A percentile compares a stretch with the other conserved stretches of the same genome.
These are phyloP conservation scores for Dittrichia graveolens DNA, from an alignment of 129 eudicot species.

Conservation along the genomic window DNA sequence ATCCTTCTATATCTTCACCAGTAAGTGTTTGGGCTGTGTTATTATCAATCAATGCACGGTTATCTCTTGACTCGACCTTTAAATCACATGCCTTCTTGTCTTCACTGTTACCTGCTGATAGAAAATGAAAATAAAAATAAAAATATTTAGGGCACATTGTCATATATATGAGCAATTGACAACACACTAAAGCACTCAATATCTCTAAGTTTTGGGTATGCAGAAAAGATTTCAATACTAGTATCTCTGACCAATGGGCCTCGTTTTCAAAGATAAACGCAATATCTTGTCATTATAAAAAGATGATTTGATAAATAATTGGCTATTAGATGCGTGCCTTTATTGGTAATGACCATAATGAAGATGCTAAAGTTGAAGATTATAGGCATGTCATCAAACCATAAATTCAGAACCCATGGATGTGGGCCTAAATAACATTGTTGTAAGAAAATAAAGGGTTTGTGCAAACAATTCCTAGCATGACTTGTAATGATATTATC, in stretches of 20 bases:
- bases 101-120: constrained; percentile 46
- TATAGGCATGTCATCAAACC: not conserved
- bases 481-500: too few species aligned
- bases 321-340: not conserved
- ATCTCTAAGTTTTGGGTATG: not conserved
- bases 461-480: too few species aligned
- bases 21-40: constrained; percentile 92
- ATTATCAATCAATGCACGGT: constrained; percentile 79
- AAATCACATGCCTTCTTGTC: constrained; percentile 45
- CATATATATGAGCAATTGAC: not conserved
- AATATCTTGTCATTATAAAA: not conserved
- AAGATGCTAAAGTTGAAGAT: too few species aligned
- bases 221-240: not conserved
- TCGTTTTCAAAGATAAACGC: not conserved
- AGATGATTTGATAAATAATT: not conserved
- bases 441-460: too few species aligned
- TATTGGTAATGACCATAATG: too few species aligned
- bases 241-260: not conserved
- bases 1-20: constrained; percentile 82
- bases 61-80: constrained; percentile 66
- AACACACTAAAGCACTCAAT: not conserved
- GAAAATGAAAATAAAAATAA: not conserved
- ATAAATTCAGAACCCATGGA: too few species aligned
- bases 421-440: too few species aligned
- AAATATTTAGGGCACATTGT: not conserved